Evolutionary conservation across 805 yeast genomes (phyloP), one percentile per base, ranked within the genome.

Genomic region (Cyberlindnera mississippiensis): DNA sequence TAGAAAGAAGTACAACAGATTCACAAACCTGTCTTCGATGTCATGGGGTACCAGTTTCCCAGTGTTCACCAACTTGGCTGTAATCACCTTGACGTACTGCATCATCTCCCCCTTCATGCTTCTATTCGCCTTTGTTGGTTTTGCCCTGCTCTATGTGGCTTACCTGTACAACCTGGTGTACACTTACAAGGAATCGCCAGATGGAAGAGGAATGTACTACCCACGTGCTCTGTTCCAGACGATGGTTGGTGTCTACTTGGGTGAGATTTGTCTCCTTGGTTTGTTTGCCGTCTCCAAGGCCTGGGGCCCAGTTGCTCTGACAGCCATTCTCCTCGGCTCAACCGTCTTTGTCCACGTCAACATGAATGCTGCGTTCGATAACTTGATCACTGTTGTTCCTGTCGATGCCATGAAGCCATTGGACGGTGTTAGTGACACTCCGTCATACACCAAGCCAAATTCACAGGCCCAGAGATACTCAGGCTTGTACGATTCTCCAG

Each of bases 271-370:
- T 69, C 55, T 93, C 49, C 60, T 93, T 40, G 97, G 96, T 41
- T 63, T 93, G 42, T 90, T 88, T 60, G 85, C 78, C 14, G 95
- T 91, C 42, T 89, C 95, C 47, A 87, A 87, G 70, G 84, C 95
- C 32, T 91, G 96, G 96, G 98, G 96, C 34, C 95, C 96, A 28
- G 73, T 89, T 49, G 85, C 82, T 3, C 64, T 91, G 40, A 86
- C 85, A 61, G 80, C 78, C 2, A 70, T 90, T 38, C 69, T 83
- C 32, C 55, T 87, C 12, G 75, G 73, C 8, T 62, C 73, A 50
- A 87, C 97, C 0, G 74, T 75, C 4, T 82, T 86, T 57, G 71
- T 76, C 44, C 96, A 91, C 55, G 14, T 77, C 24, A 74, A 78
- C 48, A 62, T 91, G 58, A 76, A 72, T 48, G 47, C 57, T 8